Base-by-base conservation (phyloP, 2,329 filamentous ascomycete species). In the Juglanconis oblonga region DNA sequence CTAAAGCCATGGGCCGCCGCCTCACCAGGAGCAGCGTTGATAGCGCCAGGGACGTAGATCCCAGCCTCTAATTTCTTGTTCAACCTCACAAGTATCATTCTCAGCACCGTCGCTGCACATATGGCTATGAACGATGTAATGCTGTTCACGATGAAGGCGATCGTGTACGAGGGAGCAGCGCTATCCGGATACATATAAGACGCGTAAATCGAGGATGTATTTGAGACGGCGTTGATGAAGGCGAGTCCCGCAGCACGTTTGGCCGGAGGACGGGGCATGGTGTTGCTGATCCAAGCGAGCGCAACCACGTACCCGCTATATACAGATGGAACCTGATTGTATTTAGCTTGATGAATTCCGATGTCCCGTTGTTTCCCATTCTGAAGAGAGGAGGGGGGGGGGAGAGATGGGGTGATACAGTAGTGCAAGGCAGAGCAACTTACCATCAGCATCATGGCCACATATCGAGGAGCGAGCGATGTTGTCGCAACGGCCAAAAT, bases 251-350 rank as follows among this genome's bases (percentile, higher is more conserved):
- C 78, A 1, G 79, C 79, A 62, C 89, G 83, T 76, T 93, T 93
- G 2, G 89, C 86, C 0, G 89, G 88, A 3, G 91, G 90, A 5
- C 90, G 83, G 0, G 90, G 89, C 55, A 94, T 80, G 1, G 87
- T 88, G 69, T 89, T 91, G 51, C 83, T 86, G 64, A 93, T 91
- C 90, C 90, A 95, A 2, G 87, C 83, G 4, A 91, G 76, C 1
- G 81, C 80, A 1, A 90, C 87, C 0, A 89, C 88, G 68, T 87
- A 91, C 52, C 84, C 83, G 1, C 82, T 81, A 67, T 89, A 90
- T 3, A 88, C 76, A 0, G 85, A 83, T 0, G 84, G 79, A 2
- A 84, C 76, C 76, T 76, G 51, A 17, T 47, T 17, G 35, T 17
- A 4, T 17, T 14, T 29, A n/a, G 29, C 11, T 1, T 1, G 31